A percentile compares a stretch with the other conserved stretches of the same genome.
Conservation (phyloP, 2,329 filamentous ascomycete species). For the Diaporthe amygdali region DNA sequence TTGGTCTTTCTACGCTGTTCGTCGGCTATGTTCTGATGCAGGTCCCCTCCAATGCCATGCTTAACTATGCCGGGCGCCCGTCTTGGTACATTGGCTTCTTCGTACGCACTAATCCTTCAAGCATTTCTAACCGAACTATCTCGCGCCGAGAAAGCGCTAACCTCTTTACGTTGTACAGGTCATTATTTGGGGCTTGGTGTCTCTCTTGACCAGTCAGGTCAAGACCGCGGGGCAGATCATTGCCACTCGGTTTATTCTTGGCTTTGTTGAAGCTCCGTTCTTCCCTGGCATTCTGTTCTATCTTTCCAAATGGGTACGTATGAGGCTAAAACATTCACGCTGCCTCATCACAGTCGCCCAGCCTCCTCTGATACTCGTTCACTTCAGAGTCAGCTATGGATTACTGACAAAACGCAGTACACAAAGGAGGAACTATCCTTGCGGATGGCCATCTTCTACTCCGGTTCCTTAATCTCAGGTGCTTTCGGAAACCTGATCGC, state of each 20-base stretch:
- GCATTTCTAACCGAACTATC: background rate
- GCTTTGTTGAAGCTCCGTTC: constrained; percentile 45
- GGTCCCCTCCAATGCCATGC: constrained; percentile 33
- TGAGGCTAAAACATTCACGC: background rate
- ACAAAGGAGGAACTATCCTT: constrained; percentile 22
- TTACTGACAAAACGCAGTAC: background rate
- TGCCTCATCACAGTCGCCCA: background rate
- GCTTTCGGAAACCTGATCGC: constrained; percentile 25
- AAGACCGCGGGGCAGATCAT: constrained; percentile 39
- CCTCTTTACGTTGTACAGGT: background rate
- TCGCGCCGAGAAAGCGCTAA: background rate
- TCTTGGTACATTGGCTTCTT: constrained; percentile 43
- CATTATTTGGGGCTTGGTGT: constrained; percentile 26
- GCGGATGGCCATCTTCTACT: constrained; percentile 26
- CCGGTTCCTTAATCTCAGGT: constrained; percentile 19
- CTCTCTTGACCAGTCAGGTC: constrained; percentile 38
- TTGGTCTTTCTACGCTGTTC: constrained; percentile 33
- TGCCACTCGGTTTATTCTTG: constrained; percentile 44
- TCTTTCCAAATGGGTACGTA: constrained; percentile 23
- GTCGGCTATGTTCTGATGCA: constrained; percentile 35
- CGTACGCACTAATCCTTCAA: constrained; percentile 27
- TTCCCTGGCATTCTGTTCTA: constrained; percentile 41
- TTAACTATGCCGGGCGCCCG: constrained; percentile 38
- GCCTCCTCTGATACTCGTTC: background rate
- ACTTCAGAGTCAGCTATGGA: too few relatives aligned